Evolutionary conservation across 441 rosid genomes (phyloP), one percentile per base, ranked within the genome.

Genomic region (Breynia disticha): DNA sequence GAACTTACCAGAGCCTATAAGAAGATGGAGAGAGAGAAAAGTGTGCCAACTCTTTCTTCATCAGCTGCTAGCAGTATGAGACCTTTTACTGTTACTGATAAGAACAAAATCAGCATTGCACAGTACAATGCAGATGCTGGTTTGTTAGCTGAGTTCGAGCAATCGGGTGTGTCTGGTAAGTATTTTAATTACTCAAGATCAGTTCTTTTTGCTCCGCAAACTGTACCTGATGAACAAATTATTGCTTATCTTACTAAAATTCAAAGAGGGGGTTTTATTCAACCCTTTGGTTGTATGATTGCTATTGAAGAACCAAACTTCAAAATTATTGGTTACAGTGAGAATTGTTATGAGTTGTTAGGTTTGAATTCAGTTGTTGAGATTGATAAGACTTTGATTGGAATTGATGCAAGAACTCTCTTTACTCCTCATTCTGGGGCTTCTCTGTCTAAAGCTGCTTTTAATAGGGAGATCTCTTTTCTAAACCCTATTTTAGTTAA

Each of bases 241-340:
- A 67, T 64, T 43, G 82, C 86, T 60, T 83, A 80, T 59, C 42
- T 86, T 15, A 72, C 83, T 0, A 86, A 65, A 50, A 86, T 86
- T 57, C 95, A 86, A 64, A 71, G 88, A 65, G 95, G 97, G 20
- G 93, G 95, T 28, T 68, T 72, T 20, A 64, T 81, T 72, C 95
- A 88, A 65, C 75, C 91, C 14, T 80, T 88, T 68, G 97, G 95
- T 17, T 88, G 95, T 59, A 50, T 88, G 69, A 45, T 83, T 57
- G 93, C 84, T 43, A 59, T 86, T 14, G 77, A 83, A 60, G 95
- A 80, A 53, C 63, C 79, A 56, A 76, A 45, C 16, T 83, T 86
- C 61, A 72, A 65, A 60, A 67, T 89, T 54, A 67, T 83, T 46
- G 44, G 77, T 38, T 76, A 69, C 52, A 86, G 97, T 61, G 95